Evolutionary conservation across 1,284 basidiomycete species (phyloP), one percentile per base, ranked within the genome.

Genomic region (Macrocystidia cucumis): DNA sequence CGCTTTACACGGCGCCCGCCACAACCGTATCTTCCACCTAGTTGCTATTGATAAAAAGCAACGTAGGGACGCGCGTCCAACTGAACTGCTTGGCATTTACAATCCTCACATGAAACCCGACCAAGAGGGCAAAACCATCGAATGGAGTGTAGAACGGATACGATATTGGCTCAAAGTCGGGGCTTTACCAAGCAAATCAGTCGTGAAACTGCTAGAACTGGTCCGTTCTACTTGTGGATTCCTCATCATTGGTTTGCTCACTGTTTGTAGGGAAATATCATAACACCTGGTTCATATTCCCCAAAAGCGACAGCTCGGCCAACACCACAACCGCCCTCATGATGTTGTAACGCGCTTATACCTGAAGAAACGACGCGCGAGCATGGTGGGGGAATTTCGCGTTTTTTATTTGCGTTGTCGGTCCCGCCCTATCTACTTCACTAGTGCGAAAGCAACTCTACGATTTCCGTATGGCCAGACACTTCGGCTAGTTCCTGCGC

Each of bases 131-230:
- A 96, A 93, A 61, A 78, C 77, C 16, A 67, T 97, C 35, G 78
- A 87, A 53, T 96, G 91, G 91, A 90, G 91, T 59, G 80, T 84
- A 28, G 78, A 88, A 44, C 77, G 93, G 54, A 91, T 98, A 59
- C 73, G 70, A 41, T 91, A 91, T 55, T 98, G 93, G 93, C 60
- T 98, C 19, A 66, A 68, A 20, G 75, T 86, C 16, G 93, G 91
- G 2, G 93, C 93, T 21, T 63, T 78, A 46, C 93, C 93, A 0
- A 86, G 79, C 31, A 79, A 78, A 47, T 72, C 81, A 4, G 89
- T 88, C 3, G 76, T 85, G 19, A 81, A 72, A 49, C 50, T 97
- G 42, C 60, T 98, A 47, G 80, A 88, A 54, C 65, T 79, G 66
- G 92, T 92, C 53, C 51, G 88, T 73, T 19, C 2, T 13, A 16